phyloP scores from a whole-genome alignment of 768 basidiomycete species.

The Suillus bovinus region DNA sequence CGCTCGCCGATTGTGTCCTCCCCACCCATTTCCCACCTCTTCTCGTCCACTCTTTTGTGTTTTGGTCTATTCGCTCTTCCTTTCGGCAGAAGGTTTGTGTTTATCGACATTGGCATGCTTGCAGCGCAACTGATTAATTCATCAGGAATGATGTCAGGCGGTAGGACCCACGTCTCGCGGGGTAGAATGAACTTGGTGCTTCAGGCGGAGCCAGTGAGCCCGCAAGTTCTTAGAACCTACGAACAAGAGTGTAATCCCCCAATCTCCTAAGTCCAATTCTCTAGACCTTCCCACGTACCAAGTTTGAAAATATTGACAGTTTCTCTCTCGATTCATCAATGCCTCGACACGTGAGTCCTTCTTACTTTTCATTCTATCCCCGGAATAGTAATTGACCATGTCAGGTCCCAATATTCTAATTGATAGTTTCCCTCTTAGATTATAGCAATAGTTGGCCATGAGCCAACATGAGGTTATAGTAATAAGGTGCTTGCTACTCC shows the following conservation, averaged over 20 bases:
- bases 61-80: neutral
- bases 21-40: neutral
- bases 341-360: too few species aligned
- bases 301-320: neutral
- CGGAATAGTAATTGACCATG: neutral
- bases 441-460: neutral
- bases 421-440: neutral
- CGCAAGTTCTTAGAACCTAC: slow-evolving; percentile 71
- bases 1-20: neutral
- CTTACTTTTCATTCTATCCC: neutral
- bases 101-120: slow-evolving; percentile 84
- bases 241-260: slow-evolving; percentile 59
- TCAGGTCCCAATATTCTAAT: neutral
- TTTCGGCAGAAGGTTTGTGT: neutral
- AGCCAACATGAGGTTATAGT: neutral
- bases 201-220: slow-evolving; percentile 73
- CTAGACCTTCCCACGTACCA: neutral
- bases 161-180: slow-evolving; percentile 71
- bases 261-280: neutral
- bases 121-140: slow-evolving; percentile 92
- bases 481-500: neutral
- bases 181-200: slow-evolving; percentile 95
- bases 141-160: slow-evolving; percentile 96
- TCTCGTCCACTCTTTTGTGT: neutral
- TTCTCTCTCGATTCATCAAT: neutral